phyloP scores from a whole-genome alignment of 2,329 filamentous ascomycete genomes.

The Chaetomium globosum region DNA sequence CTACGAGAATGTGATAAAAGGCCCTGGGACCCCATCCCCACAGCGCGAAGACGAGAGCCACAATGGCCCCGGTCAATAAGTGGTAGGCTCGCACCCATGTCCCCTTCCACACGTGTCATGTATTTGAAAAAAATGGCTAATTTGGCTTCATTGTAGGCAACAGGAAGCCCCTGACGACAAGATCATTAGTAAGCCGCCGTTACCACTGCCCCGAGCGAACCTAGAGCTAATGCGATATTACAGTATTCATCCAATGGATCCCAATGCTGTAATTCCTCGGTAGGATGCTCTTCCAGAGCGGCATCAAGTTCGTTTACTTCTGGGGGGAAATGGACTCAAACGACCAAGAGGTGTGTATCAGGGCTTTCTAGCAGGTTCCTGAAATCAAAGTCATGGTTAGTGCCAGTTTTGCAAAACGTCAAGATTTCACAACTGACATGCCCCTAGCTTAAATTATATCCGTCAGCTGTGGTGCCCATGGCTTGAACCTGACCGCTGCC shows the following conservation, averaged over 20 bases:
- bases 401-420: not conserved
- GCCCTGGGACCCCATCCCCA: slow-evolving; percentile 27
- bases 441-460: slow-evolving; percentile 24
- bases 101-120: not conserved
- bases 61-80: slow-evolving; percentile 20
- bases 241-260: slow-evolving; percentile 29
- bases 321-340: slow-evolving; percentile 20
- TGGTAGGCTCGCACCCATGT: slow-evolving; percentile 10
- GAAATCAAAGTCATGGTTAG: slow-evolving; percentile 29
- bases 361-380: slow-evolving; percentile 9
- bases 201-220: no score
- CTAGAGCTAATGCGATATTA: slow-evolving; percentile 11
- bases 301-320: slow-evolving; percentile 27
- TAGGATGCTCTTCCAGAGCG: slow-evolving; percentile 25
- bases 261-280: slow-evolving; percentile 23
- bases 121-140: not conserved
- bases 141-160: slow-evolving; percentile 6
- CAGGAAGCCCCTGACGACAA: slow-evolving; percentile 28
- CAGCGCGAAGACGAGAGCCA: slow-evolving; percentile 25
- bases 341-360: slow-evolving; percentile 16
- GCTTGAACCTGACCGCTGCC: slow-evolving; percentile 28
- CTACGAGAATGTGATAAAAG: slow-evolving; percentile 18
- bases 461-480: slow-evolving; percentile 24
- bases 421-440: not conserved
- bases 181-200: slow-evolving; percentile 27